Conservation (phyloP, 345 rosid species). For the Geranium brycei region DNA sequence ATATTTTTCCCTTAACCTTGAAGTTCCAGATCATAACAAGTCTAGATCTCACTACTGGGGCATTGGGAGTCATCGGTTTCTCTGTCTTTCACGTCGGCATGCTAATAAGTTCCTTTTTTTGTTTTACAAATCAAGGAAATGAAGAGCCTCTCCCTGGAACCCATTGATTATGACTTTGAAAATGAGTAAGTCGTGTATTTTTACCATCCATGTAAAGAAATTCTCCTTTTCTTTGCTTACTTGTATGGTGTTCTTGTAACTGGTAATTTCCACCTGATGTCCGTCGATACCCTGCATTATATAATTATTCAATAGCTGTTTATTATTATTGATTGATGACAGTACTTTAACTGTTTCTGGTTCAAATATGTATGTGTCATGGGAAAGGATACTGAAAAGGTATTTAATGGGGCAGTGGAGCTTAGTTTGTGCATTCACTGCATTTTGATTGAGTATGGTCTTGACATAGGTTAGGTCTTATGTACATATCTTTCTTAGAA, state of each 20-base stretch:
- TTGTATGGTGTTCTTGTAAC: neutral
- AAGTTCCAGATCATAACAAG: neutral
- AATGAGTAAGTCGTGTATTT: constrained; percentile 49
- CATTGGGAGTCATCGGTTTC: neutral
- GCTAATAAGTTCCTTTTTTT: neutral
- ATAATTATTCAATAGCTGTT: no score
- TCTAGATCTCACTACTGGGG: neutral
- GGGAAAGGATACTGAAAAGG: neutral
- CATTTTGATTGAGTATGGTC: neutral
- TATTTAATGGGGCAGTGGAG: neutral
- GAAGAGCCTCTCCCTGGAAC: constrained; percentile 74
- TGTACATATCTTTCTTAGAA: neutral
- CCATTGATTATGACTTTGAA: constrained; percentile 41
- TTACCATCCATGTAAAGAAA: constrained; percentile 3
- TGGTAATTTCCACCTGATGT: neutral
- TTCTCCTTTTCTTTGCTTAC: neutral
- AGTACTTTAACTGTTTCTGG: neutral
- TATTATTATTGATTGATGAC: neutral
- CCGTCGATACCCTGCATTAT: neutral
- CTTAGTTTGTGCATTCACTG: neutral
- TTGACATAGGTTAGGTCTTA: no score
- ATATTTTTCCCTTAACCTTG: neutral
- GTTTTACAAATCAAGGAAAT: constrained; percentile 40
- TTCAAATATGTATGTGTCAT: neutral
- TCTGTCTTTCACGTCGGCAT: neutral